Conservation (phyloP, 768 basidiomycete species). For the Trametes punicea region DNA sequence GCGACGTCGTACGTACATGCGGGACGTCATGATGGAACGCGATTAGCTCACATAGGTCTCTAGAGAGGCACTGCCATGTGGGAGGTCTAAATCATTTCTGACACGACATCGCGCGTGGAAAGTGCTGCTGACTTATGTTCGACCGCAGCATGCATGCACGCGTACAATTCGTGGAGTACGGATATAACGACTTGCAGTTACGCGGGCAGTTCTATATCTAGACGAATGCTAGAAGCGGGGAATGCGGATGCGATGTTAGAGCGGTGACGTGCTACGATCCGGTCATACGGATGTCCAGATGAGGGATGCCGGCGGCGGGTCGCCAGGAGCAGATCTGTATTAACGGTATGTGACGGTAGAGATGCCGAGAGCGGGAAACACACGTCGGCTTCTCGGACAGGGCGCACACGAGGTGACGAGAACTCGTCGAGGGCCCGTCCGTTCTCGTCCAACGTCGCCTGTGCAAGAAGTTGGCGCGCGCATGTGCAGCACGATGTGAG, state of each 20-base stretch:
- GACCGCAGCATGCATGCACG: not conserved
- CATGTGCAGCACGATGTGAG: not conserved
- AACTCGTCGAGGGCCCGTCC: not conserved
- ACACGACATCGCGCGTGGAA: not conserved
- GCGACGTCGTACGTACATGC: not conserved
- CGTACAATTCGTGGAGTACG: not conserved
- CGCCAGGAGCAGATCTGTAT: not conserved
- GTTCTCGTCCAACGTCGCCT: too few species aligned
- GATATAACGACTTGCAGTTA: not conserved
- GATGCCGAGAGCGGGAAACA: not conserved
- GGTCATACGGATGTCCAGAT: not conserved
- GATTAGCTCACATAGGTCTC: not conserved
- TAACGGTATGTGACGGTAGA: not conserved
- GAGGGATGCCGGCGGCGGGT: conserved; percentile 15
- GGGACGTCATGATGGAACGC: not conserved
- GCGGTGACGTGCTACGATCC: conserved; percentile 12
- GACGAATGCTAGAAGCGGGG: conserved; percentile 9
- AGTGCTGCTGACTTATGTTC: too few species aligned
- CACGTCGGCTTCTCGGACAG: conserved; percentile 6
- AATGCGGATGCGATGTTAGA: conserved; percentile 11
- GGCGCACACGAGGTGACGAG: not conserved
- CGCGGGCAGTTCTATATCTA: not conserved
- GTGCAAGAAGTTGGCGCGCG: too few species aligned
- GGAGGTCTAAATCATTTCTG: conserved; percentile 9
- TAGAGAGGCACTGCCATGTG: conserved; percentile 8